Base-by-base conservation (phyloP, 108 stramenopile species). In the Nitzschia inconspicua region DNA sequence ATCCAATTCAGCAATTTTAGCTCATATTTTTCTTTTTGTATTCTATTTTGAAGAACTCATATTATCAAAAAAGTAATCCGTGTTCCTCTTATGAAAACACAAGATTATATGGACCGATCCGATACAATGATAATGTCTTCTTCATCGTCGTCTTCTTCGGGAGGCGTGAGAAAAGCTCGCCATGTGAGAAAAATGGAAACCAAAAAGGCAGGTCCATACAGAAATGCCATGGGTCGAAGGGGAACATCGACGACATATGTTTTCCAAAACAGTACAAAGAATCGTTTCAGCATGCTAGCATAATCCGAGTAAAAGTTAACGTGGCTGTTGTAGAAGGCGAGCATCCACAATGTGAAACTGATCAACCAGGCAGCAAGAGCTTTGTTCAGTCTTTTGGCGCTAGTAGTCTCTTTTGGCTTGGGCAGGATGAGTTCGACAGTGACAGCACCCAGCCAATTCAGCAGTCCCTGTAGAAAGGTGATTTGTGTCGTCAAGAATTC, bases 311-410 rank as follows among this genome's bases (percentile, higher is more conserved):
- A 80, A 44, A 80, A 76, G 18, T 25, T 58, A 30, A 76, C 24
- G 35, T 80, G 79, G 35, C 51, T 47, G 52, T 82, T 82, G 73
- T 58, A 76, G 51, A 82, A 77, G 35, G 76, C 44, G 26, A 73
- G 28, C 43, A 82, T 82, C 42, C 49, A 55, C 1, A 82, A 2
- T n/a, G 70, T 43, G 4, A 76, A 30, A 10, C 63, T 72, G 0
- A 51, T 1, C 46, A 82, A 32, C 44, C 49, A 60, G 9, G 40
- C 34, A 18, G 74, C 49, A 10, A 67, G 31, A 47, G 62, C 75
- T 25, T 55, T 60, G 60, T 82, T 82, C 73, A 82, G 75, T 9
- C 65, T 60, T n/a, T 44, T 42, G 36, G 81, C 74, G 32, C 35
- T 35, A 18, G 16, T 37, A 0, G 49, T 58, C 49, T 78, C 82